Percentiles rank a stretch among this genome's conserved stretches.
Conservation (phyloP, 2,329 filamentous ascomycete species). For the Fusarium robinianum region DNA sequence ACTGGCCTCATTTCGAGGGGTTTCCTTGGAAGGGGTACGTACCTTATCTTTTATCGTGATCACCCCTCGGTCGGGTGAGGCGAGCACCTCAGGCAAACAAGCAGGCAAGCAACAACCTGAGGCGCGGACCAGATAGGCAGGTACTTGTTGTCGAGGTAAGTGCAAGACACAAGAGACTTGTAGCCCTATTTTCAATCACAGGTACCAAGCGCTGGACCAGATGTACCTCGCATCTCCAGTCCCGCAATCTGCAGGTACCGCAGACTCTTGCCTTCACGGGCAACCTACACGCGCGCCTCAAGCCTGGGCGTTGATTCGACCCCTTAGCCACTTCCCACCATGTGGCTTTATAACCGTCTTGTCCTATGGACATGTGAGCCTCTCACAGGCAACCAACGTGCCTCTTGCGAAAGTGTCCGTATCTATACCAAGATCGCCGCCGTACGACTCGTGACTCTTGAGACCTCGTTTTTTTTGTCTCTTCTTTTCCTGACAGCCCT, state of each 20-base stretch:
- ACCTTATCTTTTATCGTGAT: constrained; percentile 13
- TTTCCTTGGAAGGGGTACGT: constrained; percentile 23
- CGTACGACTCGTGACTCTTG: too few relatives aligned
- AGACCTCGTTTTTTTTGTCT: too few relatives aligned
- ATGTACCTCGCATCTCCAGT: constrained; percentile 4
- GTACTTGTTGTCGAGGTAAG: background rate
- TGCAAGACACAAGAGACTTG: background rate
- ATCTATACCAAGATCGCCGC: constrained; percentile 10
- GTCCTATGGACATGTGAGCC: constrained; percentile 2
- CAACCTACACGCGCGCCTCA: too few relatives aligned
- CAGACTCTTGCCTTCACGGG: too few relatives aligned
- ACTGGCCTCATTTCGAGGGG: constrained; percentile 28
- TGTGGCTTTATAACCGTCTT: constrained; percentile 7
- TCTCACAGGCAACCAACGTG: too few relatives aligned
- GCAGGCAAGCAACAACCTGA: too few relatives aligned
- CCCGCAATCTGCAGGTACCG: constrained; percentile 7
- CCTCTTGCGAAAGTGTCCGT: background rate
- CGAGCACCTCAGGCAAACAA: too few relatives aligned
- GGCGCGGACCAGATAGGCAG: too few relatives aligned
- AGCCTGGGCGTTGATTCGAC: too few relatives aligned
- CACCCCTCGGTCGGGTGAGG: too few relatives aligned
- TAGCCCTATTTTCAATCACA: background rate
- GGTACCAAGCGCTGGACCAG: background rate
- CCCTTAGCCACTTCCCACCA: constrained; percentile 2
- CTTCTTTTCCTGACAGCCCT: background rate